Evolutionary conservation across 768 basidiomycete species (phyloP), one percentile per base, ranked within the genome.

Genomic region (Mrakia hoshinonis): DNA sequence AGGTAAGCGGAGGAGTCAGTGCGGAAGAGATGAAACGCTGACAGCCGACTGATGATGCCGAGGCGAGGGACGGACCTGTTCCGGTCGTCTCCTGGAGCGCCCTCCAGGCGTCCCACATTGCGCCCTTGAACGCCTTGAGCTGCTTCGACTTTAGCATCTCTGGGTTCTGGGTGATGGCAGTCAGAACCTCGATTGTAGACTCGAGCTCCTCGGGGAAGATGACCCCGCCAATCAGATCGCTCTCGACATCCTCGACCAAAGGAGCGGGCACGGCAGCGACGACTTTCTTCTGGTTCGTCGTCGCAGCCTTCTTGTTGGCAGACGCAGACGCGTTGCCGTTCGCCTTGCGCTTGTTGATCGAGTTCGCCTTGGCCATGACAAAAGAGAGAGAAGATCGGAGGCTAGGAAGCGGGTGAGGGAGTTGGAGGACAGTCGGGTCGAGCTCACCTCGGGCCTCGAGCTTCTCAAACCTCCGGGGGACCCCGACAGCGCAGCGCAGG

Each of bases 131-230:
- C 3, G 43, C 55, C 48, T 72, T 72, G 13, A 62, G n/a, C 47
- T 54, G n/a, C 48, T 65, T 65, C 15, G 39, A 29, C 58, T 72
- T 72, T 38, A 72, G 64, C 20, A 72, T 34, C 31, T 66, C 66
- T 4, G 70, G 70, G 36, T 72, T 66, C 4, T 29, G 22, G 3
- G 70, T 39, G 3, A 67, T 48, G 20, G 63, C 49, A 4, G 49
- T 39, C 1, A 72, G 54, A 26, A 72, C 70, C 12, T 72, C 70
- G 65, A 72, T 51, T 20, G 70, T 38, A 1, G 65, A 54, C 34
- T 67, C 65, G 47, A 72, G 63, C 36, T 72, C 70, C 20, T 72
- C 70, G 26, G 54, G 55, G 29, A 66, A 65, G 39, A 72, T 38
- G 34, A 67, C 15, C 0, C 70, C 70, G 4, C 65, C 70, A 36